Evolutionary conservation across 257 asterid genomes (phyloP).

Genomic region (Solanum megistacrolobum): DNA sequence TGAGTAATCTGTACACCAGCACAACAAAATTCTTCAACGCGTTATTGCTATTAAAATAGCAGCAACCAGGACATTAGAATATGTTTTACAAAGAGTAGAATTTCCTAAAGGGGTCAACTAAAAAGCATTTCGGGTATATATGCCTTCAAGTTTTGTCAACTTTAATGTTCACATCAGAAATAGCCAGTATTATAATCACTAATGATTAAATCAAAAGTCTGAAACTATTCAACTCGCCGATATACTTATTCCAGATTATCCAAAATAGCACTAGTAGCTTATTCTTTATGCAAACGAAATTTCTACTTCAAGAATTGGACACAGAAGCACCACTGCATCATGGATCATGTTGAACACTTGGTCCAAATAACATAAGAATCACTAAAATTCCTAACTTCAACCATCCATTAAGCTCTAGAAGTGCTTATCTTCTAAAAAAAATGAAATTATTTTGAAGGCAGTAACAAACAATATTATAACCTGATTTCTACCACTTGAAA

Average conservation of each 20-base stretch:
- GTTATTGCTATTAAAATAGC: background rate
- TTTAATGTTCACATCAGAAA: background rate
- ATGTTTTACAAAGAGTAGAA: background rate
- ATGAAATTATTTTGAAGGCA: background rate
- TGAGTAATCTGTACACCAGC: background rate
- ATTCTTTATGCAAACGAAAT: background rate
- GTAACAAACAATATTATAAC: background rate
- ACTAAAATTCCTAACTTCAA: background rate
- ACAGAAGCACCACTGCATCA: background rate
- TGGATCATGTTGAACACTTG: background rate
- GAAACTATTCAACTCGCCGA: background rate
- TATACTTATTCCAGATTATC: background rate
- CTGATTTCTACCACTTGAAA: background rate
- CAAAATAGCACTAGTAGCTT: background rate
- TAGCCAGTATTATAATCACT: background rate
- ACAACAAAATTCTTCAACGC: background rate
- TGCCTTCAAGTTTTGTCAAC: constrained; percentile 10
- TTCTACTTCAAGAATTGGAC: background rate
- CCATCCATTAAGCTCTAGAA: background rate
- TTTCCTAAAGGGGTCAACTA: background rate
- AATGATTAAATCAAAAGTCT: background rate
- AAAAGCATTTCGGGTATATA: constrained; percentile 16
- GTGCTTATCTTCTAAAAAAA: background rate
- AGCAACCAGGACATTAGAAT: constrained; percentile 4
- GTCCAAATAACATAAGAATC: background rate